These are phyloP conservation scores for Stagonosporopsis vannaccii DNA, from an alignment of 2,329 filamentous ascomycete species.

Conservation along the genomic window DNA sequence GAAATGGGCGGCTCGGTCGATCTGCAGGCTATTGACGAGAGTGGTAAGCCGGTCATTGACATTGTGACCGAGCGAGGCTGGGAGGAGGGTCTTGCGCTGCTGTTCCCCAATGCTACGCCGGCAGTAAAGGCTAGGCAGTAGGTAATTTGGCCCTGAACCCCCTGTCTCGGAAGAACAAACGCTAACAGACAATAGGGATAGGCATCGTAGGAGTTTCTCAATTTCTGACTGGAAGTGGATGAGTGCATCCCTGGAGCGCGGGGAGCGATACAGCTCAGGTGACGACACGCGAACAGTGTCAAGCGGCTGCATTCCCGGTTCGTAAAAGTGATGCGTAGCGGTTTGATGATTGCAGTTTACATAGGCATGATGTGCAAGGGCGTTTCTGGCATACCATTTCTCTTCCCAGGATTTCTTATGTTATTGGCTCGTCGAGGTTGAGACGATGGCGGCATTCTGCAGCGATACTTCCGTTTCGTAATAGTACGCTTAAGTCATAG, in stretches of 20 bases:
- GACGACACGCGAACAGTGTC: conserved; percentile 21
- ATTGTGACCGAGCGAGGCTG: conserved; percentile 47
- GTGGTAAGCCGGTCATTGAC: conserved; percentile 40
- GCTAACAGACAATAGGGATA: conserved; percentile 6
- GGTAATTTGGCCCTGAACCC: conserved; percentile 28
- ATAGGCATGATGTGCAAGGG: conserved; percentile 10
- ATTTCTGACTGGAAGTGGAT: conserved; percentile 32
- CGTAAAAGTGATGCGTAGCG: neutral
- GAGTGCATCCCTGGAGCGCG: conserved; percentile 17
- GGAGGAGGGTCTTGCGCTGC: conserved; percentile 45
- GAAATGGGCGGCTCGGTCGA: conserved; percentile 45
- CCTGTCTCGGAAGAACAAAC: neutral
- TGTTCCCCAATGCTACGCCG: conserved; percentile 38
- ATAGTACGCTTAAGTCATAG: neutral
- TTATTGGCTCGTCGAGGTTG: neutral
- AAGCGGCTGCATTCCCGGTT: conserved; percentile 15
- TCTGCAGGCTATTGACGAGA: conserved; percentile 40
- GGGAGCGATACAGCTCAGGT: conserved; percentile 3
- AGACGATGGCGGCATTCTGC: conserved; percentile 2
- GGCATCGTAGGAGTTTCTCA: conserved; percentile 23
- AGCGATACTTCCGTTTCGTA: conserved; percentile 6
- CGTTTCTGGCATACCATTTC: conserved; percentile 15
- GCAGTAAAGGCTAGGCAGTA: conserved; percentile 32
- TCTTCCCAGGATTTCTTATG: neutral
- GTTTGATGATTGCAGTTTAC: conserved; percentile 2